These are phyloP conservation scores for Fusarium tjaetaba DNA, from an alignment of 2,329 filamentous ascomycete genomes.

Conservation along the genomic window DNA sequence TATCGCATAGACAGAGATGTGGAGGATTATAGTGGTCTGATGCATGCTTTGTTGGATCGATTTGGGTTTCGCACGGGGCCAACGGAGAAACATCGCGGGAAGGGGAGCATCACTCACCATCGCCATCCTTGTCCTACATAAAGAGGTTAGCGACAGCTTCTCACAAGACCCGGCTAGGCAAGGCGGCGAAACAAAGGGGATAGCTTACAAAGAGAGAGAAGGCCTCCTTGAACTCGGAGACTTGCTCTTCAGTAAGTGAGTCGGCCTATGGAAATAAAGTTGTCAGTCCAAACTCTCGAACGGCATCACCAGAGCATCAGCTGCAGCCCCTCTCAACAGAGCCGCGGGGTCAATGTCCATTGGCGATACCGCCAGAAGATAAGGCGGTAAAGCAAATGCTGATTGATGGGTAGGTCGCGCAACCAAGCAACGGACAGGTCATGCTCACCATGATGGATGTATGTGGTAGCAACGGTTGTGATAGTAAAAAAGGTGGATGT, in stretches of 20 bases:
- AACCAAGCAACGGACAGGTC: background rate
- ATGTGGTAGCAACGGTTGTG: slow-evolving; percentile 30
- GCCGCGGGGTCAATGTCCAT: slow-evolving; percentile 40
- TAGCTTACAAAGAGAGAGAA: slow-evolving; percentile 98
- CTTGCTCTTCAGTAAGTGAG: slow-evolving; percentile 99
- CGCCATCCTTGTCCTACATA: slow-evolving; percentile 84
- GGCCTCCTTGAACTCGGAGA: slow-evolving; percentile 99
- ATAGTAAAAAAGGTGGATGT: slow-evolving; percentile 36
- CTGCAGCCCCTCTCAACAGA: slow-evolving; percentile 43
- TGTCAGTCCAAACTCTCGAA: slow-evolving; percentile 39
- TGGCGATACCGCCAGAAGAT: slow-evolving; percentile 22
- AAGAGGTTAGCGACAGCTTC: slow-evolving; percentile 40
- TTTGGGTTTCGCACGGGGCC: slow-evolving; percentile 15
- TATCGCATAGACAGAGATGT: background rate
- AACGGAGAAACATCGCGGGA: slow-evolving; percentile 19
- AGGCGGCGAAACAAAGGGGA: background rate
- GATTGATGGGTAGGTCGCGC: background rate
- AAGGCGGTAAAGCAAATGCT: slow-evolving; percentile 8
- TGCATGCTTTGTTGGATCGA: slow-evolving; percentile 14
- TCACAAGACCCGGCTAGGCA: background rate
- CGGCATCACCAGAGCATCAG: slow-evolving; percentile 33
- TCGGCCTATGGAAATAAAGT: slow-evolving; percentile 74
- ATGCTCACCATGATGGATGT: slow-evolving; percentile 46
- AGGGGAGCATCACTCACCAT: slow-evolving; percentile 72
- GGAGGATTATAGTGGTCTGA: background rate